Evolutionary conservation across 139 green algal genomes (phyloP).

Genomic region (Gonium pectorale): DNA sequence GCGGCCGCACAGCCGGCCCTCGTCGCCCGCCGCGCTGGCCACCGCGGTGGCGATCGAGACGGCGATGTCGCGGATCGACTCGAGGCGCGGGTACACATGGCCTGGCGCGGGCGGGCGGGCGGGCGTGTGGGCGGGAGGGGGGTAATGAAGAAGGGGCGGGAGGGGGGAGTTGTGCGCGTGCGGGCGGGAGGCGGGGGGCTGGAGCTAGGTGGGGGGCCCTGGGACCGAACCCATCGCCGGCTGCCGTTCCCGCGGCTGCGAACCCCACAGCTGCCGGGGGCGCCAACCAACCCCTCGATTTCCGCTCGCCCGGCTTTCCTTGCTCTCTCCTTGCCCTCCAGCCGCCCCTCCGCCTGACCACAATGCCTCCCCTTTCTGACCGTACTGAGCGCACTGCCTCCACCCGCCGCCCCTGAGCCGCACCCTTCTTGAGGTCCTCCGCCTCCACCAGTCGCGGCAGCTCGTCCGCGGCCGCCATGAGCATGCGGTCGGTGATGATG

Average conservation of each 20-base stretch:
- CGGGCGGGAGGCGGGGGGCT: too few relatives aligned
- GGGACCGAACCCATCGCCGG: too few relatives aligned
- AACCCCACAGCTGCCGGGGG: too few relatives aligned
- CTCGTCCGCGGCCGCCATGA: conserved; percentile 81
- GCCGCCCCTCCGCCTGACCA: background rate
- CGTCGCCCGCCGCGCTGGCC: conserved; percentile 67
- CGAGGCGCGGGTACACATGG: conserved; percentile 61
- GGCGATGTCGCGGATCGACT: conserved; percentile 73
- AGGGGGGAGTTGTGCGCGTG: too few relatives aligned
- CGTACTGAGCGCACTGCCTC: background rate
- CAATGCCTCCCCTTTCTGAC: background rate
- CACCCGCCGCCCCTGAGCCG: background rate
- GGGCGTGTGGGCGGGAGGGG: too few relatives aligned
- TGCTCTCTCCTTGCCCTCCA: background rate
- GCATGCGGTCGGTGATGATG: conserved; percentile 78
- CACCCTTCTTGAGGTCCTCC: conserved; percentile 69
- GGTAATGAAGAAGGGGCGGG: too few relatives aligned
- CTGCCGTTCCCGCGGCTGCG: too few relatives aligned
- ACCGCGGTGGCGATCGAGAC: conserved; percentile 68
- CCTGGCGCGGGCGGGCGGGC: conserved; percentile 5
- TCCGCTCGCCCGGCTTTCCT: background rate
- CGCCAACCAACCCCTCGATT: too few relatives aligned
- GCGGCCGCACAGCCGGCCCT: conserved; percentile 50
- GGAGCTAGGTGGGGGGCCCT: too few relatives aligned
- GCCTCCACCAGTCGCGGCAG: conserved; percentile 72